Evolutionary conservation across 495 filamentous ascomycete species (phyloP), one percentile per base, ranked within the genome.

Genomic region (Rusavskia elegans): DNA sequence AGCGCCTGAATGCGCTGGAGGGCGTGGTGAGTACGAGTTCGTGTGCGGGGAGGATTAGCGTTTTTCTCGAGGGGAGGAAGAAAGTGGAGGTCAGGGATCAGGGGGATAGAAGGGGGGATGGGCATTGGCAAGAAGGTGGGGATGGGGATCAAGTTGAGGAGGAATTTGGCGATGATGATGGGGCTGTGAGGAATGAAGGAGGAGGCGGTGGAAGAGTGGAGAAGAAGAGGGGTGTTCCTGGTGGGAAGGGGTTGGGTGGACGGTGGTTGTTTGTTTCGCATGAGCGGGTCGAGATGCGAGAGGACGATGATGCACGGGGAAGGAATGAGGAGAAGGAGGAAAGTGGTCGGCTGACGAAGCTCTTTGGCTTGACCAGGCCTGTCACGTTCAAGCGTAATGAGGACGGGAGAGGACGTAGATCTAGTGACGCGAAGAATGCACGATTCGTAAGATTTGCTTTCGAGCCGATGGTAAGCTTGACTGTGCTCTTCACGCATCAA

Each of bases 231-330:
- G 75, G 71, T 30, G 73, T 74, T 19, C 71, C 78, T 27, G 87
- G 85, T 1, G 88, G 87, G 1, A 93, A 94, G 63, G 88, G 87
- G 2, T 78, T 74, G 37, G 84, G 84, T 1, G 87, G 87, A 16
- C 71, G 72, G 60, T 97, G 89, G 87, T 64, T 95, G 48, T 95
- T 80, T 70, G 82, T 92, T 36, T 88, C 85, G 39, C 90, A 97
- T 69, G 79, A 84, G 48, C 79, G 84, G 14, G 64, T 90, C 36
- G 61, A 66, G 23, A 53, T 66, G 2, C 48, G 53, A 52, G 55
- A 46, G 53, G 7, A 21, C 5, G n/a, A 9, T 14, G 40, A 42
- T 2, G 40, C 10, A 27, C 1, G 25, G 25, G 25, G 25, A 27
- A 27, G 25, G 25, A 6, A 27, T 27, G 4, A 19, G 45, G 50